Evolutionary conservation across 805 yeast species (phyloP).

Genomic region (Kluyveromyces aestuarii): DNA sequence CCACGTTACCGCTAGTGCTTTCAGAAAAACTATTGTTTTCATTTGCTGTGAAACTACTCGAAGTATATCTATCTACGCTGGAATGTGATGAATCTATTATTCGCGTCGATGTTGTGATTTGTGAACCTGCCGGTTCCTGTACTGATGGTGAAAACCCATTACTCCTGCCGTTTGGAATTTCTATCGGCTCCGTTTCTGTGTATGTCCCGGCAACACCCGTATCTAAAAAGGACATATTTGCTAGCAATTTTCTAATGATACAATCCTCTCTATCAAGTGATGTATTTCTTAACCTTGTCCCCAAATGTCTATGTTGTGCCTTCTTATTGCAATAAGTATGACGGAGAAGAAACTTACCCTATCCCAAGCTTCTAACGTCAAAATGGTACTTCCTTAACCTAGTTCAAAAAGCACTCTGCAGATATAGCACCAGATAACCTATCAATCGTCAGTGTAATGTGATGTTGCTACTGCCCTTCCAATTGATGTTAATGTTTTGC

Average conservation of each 20-base stretch:
- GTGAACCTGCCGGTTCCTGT: background rate
- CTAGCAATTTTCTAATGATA: too few species aligned
- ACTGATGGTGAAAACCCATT: background rate
- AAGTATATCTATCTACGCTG: background rate
- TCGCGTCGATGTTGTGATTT: slow-evolving; percentile 1
- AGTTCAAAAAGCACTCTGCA: background rate
- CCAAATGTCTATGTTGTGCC: background rate
- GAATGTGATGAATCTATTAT: slow-evolving; percentile 1
- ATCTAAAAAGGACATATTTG: background rate
- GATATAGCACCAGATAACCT: background rate
- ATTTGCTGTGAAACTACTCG: background rate
- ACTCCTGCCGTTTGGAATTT: background rate
- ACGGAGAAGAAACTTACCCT: background rate
- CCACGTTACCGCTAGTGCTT: background rate
- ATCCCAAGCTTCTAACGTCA: background rate
- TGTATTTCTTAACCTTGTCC: background rate
- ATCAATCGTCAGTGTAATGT: background rate
- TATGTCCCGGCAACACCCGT: background rate
- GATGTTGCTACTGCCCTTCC: background rate
- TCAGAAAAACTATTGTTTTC: background rate
- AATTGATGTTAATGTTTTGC: too few species aligned
- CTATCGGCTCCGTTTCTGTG: slow-evolving; percentile 3
- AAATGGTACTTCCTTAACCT: background rate
- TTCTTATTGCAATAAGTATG: background rate
- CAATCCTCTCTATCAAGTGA: background rate